Evolutionary conservation across 805 yeast genomes (phyloP).

Genomic region (Zygosaccharomyces pseudorouxii): DNA sequence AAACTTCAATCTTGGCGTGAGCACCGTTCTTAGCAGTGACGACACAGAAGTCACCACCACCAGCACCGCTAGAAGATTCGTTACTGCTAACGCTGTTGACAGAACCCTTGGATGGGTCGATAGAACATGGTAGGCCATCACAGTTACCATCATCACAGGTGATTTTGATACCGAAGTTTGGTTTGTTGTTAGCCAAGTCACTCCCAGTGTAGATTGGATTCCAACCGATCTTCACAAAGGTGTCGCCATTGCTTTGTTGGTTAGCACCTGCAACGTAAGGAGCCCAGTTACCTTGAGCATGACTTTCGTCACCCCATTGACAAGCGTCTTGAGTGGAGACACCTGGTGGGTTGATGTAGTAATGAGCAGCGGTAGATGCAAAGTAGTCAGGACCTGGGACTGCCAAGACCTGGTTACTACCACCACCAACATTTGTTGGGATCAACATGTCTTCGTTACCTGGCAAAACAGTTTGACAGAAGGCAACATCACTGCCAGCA

Average conservation of each 20-base stretch:
- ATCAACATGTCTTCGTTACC: conserved; percentile 94
- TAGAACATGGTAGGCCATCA: conserved; percentile 73
- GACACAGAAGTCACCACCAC: conserved; percentile 78
- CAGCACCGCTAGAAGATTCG: conserved; percentile 45
- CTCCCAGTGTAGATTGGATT: conserved; percentile 76
- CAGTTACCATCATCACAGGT: conserved; percentile 68
- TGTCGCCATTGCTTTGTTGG: conserved; percentile 62
- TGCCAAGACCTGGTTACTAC: conserved; percentile 53
- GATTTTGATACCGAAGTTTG: conserved; percentile 66
- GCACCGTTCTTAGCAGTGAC: conserved; percentile 66
- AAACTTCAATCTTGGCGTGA: conserved; percentile 69
- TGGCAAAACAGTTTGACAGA: conserved; percentile 90
- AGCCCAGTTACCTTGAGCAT: conserved; percentile 85
- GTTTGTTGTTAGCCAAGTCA: conserved; percentile 48
- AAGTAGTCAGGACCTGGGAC: conserved; percentile 83
- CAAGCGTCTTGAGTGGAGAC: conserved; percentile 71
- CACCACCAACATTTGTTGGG: conserved; percentile 64
- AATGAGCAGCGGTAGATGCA: conserved; percentile 85
- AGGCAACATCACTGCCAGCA: conserved; percentile 60
- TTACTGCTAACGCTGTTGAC: conserved; percentile 51
- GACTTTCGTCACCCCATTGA: conserved; percentile 68
- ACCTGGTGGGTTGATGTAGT: conserved; percentile 81
- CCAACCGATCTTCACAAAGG: conserved; percentile 86
- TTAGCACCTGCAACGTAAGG: conserved; percentile 93
- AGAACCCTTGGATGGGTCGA: conserved; percentile 63